Evolutionary conservation across 2,329 filamentous ascomycete genomes (phyloP), one percentile per base, ranked within the genome.

Genomic region (Cyclaneusma minus): DNA sequence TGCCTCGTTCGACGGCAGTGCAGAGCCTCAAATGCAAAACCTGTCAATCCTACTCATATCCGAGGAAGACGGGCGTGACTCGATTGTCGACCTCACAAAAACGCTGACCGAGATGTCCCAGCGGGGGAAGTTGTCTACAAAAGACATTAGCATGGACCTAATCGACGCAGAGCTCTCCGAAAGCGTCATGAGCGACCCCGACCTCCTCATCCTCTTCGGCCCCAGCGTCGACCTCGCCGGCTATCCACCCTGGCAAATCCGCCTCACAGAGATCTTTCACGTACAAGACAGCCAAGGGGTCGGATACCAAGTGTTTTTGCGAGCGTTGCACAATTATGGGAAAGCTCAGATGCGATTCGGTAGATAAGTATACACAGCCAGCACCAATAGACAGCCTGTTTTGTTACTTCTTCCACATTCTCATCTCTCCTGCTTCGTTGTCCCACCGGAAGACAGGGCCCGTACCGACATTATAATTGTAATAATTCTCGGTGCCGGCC

Each of bases 91-190:
- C 50, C 65, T 98, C 23, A 98, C 89, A 21, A 83, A 85, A 45
- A 95, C 91, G 1, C 62, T 98, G 13, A 71, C 87, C 5, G 82
- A 93, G 46, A 95, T 98, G 89, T 80, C 83, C 5, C 89, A 95
- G 51, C 73, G 76, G 39, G 73, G 73, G 31, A 94, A 93, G 52
- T 64, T 98, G 9, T 68, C 69, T 2, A 67, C 81, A 1, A 62
- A 70, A 16, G 85, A 98, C 47, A 85, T 98, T 44, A 84, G 73
- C 30, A 64, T 67, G 26, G 82, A 94, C 35, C 58, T 98, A 26
- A 74, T 98, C 27, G 84, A 95, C 44, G 79, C 82, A 4, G 89
- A 98, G 52, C 64, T 98, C 26, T 78, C 59, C 9, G 68, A 75
- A 44, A 68, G 65, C 27, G 73, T 92, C 33, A 89, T 91, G 64